These are phyloP conservation scores for Rhizophora apiculata DNA, from an alignment of 345 rosid species.

Conservation along the genomic window DNA sequence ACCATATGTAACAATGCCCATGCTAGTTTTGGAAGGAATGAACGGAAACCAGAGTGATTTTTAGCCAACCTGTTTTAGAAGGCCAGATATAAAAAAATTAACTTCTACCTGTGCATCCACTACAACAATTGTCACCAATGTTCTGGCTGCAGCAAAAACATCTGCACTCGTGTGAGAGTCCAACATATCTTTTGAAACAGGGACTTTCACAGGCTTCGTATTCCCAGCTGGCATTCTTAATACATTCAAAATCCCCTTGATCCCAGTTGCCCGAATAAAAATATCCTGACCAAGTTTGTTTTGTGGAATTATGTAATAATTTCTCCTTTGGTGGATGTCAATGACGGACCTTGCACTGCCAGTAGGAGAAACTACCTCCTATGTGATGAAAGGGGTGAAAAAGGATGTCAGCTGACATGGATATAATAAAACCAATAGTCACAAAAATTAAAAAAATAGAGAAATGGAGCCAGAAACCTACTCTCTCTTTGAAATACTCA, in stretches of 20 bases:
- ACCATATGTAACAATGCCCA: too few relatives aligned
- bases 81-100: background rate
- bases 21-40: too few relatives aligned
- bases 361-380: constrained; percentile 56
- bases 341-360: constrained; percentile 52
- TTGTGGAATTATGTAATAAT: constrained; percentile 75
- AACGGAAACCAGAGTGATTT: too few relatives aligned
- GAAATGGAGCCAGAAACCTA: constrained; percentile 21
- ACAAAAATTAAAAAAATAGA: background rate
- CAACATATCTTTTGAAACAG: constrained; percentile 81
- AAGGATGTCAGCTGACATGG: constrained; percentile 11
- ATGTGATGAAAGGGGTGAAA: constrained; percentile 11
- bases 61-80: too few relatives aligned
- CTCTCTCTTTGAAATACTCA: constrained; percentile 45
- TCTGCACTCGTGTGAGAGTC: constrained; percentile 73
- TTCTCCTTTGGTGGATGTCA: constrained; percentile 69
- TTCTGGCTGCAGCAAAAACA: constrained; percentile 42
- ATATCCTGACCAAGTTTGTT: constrained; percentile 96
- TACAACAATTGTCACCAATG: constrained; percentile 72
- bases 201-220: constrained; percentile 76
- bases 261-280: constrained; percentile 69
- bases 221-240: constrained; percentile 91
- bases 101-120: constrained; percentile 64
- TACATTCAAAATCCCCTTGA: constrained; percentile 49
- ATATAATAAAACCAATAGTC: background rate